Conservation (phyloP, 768 basidiomycete genomes). For the Hygrophorus pudorinus region DNA sequence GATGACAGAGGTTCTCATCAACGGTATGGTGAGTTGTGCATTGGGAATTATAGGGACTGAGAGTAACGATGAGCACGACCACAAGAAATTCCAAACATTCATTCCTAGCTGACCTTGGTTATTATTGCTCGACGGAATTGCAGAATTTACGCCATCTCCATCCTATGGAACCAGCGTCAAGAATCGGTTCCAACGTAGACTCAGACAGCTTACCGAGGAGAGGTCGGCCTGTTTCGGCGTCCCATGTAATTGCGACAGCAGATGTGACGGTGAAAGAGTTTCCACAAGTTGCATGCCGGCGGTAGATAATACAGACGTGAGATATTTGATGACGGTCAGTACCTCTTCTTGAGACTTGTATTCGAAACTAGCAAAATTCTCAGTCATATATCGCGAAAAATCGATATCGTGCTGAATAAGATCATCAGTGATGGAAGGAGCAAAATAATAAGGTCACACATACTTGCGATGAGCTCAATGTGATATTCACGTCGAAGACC, state of each 20-base stretch:
- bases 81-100: background rate
- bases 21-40: constrained; percentile 14
- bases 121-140: background rate
- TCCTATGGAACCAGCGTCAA: too few species aligned
- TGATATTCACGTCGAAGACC: constrained; percentile 66
- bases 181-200: background rate
- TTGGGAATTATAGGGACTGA: constrained; percentile 6
- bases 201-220: background rate
- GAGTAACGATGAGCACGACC: constrained; percentile 2
- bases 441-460: background rate
- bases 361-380: constrained; percentile 86
- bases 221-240: constrained; percentile 6
- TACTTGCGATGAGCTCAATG: constrained; percentile 50
- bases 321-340: constrained; percentile 69
- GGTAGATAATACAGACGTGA: constrained; percentile 68
- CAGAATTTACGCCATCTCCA: background rate
- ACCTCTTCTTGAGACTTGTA: constrained; percentile 96
- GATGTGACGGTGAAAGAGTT: constrained; percentile 56
- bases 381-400: constrained; percentile 87
- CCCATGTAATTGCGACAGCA: constrained; percentile 51
- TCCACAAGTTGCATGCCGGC: constrained; percentile 79
- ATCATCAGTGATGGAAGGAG: background rate
- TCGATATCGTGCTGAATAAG: constrained; percentile 62
- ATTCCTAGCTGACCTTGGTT: background rate
- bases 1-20: constrained; percentile 63